These are phyloP conservation scores for Neophaeococcomyces aloes DNA, from an alignment of 2,329 filamentous ascomycete species.

Conservation along the genomic window DNA sequence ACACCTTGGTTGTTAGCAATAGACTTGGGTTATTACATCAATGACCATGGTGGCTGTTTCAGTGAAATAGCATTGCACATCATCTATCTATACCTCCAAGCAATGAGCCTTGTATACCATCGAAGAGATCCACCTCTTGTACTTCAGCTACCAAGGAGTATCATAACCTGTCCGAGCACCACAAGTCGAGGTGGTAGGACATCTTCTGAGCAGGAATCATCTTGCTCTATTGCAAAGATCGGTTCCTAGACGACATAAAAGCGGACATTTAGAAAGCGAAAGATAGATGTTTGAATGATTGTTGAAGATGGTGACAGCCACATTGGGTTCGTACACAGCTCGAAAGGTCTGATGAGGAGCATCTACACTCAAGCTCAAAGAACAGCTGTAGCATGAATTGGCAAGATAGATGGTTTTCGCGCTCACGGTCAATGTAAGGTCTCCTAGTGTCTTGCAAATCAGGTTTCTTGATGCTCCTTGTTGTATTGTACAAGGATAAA, in stretches of 20 bases:
- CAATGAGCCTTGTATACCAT: constrained; percentile 20
- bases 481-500: no score
- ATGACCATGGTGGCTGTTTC: constrained; percentile 14
- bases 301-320: no score
- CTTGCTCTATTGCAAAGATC: background rate
- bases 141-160: constrained; percentile 20
- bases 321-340: no score
- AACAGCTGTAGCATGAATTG: no score
- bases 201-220: background rate
- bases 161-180: background rate
- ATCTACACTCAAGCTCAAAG: no score
- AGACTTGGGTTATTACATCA: constrained; percentile 12
- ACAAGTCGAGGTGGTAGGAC: background rate
- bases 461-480: no score
- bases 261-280: background rate
- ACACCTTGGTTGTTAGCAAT: no score
- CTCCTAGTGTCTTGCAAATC: no score
- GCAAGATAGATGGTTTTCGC: no score
- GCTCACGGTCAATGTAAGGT: no score
- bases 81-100: constrained; percentile 19
- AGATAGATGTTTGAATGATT: no score
- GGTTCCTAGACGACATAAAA: constrained; percentile 1
- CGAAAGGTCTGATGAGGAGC: no score
- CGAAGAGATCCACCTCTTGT: constrained; percentile 20
- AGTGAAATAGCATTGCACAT: constrained; percentile 15